Evolutionary conservation across 352 stramenopile species (phyloP), one percentile per base, ranked within the genome.

Genomic region (Pythium apleroticum): DNA sequence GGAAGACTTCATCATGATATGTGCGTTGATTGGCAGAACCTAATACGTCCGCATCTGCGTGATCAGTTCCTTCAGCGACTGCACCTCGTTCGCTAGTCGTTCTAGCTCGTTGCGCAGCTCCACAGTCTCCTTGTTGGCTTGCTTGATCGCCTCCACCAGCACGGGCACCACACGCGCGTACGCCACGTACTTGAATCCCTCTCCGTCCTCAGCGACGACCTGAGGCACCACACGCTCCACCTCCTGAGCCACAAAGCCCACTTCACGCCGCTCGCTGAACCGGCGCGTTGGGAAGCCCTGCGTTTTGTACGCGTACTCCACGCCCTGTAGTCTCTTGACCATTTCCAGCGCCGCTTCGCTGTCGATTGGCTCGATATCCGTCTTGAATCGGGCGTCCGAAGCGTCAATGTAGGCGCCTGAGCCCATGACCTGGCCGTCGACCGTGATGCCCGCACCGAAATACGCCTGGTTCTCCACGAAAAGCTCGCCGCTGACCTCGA

Each of bases 221-320:
- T 97, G 74, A 17, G 90, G 90, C 4, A 95, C 68, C 27, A 91
- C 70, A n/a, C 57, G 49, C 54, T 96, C 86, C 27, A 97, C 77
- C 14, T 97, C 73, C 69, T 98, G 92, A 2, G 92, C 92, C 37
- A 98, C 69, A 52, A 98, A 96, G 25, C 91, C 90, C 10, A 97
- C 33, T 60, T 97, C 79, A 1, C 77, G 73, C 3, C 66, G 53
- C 12, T 68, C 31, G 6, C 11, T 62, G 30, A 92, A 93, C 28
- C 73, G 73, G 52, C 70, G 75, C 3, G 59, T 27, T 12, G 79
- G 74, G 41, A 91, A 93, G 8, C 58, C 68, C 7, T 66, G 74
- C 0, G 20, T 60, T 1, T 72, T 65, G 49, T 88, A 91, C 27
- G 66, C 62, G 64, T 93, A 95, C 66, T 80, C 70, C 52, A 93